Evolutionary conservation across 768 basidiomycete genomes (phyloP).

Genomic region (Trametes gibbosa): DNA sequence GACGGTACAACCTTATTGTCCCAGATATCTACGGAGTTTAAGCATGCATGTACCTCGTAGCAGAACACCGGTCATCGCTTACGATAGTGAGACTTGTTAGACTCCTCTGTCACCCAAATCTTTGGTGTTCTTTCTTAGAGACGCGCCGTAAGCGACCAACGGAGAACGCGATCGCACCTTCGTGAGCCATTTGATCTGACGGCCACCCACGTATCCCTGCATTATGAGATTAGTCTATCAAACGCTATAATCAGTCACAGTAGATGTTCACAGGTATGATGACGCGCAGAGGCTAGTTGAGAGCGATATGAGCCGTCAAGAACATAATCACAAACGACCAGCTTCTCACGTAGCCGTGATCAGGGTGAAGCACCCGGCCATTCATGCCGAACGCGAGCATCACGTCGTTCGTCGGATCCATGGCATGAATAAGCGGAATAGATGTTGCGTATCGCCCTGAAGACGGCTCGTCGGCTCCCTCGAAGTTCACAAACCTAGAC

Average conservation of each 20-base stretch:
- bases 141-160: background rate
- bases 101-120: constrained; percentile 21
- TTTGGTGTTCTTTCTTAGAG: background rate
- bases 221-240: background rate
- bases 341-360: constrained; percentile 25
- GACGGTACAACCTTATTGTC: constrained; percentile 22
- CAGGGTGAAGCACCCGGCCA: constrained; percentile 23
- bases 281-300: constrained; percentile 14
- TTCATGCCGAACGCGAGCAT: constrained; percentile 25
- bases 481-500: constrained; percentile 19
- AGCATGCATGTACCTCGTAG: too few species aligned
- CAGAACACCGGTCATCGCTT: too few species aligned
- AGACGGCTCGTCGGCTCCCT: constrained; percentile 21
- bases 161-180: constrained; percentile 1
- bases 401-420: constrained; percentile 24
- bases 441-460: constrained; percentile 22
- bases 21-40: constrained; percentile 17
- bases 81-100: constrained; percentile 24
- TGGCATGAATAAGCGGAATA: constrained; percentile 21
- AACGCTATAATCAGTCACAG: too few species aligned
- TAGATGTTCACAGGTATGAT: constrained; percentile 17
- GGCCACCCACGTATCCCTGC: constrained; percentile 21
- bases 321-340: background rate
- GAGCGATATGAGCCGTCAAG: background rate
- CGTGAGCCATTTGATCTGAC: constrained; percentile 25